Base-by-base conservation (phyloP, 1,284 basidiomycete species). In the Trichosporon coremiiforme region DNA sequence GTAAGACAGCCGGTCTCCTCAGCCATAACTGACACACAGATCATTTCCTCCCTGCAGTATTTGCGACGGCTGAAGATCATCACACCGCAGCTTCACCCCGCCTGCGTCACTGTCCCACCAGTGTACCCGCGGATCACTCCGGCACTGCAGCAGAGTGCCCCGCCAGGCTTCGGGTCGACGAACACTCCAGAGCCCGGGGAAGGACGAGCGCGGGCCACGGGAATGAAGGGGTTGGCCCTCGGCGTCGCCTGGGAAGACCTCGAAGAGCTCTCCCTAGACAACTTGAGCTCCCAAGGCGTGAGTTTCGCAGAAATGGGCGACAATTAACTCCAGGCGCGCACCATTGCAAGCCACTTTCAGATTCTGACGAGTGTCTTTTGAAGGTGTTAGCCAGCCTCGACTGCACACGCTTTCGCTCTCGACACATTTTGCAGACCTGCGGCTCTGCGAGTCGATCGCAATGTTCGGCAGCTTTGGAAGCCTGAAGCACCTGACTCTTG, bases 181-280 rank as follows among this genome's bases (percentile, higher is more conserved):
- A n/a, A 12, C 15, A 29, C 9, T 15, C 57, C 20, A 31, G 29
- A 60, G n/a, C 57, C 57, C 1, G 31, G 57, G 13, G 29, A 60
- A 1, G 25, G 31, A 2, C 67, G 64, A 1, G 64, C 66, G 13
- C 68, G 68, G 1, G 72, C 70, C 5, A 57, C 69, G 7, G 72
- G 72, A 10, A 57, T 64, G 9, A 64, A 67, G 5, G 72, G 70
- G 0, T 65, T 65, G 2, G 70, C 70, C 0, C 65, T 79, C 17
- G 78, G 78, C 6, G 31, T 36, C 12, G 76, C 71, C 1, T 79
- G 78, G 78, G 74, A 75, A 25, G 62, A 70, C 31, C 69, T 79
- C 3, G 71, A 76, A 25, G 71, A 57, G n/a, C 67, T 79, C 15
- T 41, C 62, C 22, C 20, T 65, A 9, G 68, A 68, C 4, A 60